Evolutionary conservation across 2,329 filamentous ascomycete species (phyloP), one percentile per base, ranked within the genome.

Genomic region (Arthrobotrys entomopaga): DNA sequence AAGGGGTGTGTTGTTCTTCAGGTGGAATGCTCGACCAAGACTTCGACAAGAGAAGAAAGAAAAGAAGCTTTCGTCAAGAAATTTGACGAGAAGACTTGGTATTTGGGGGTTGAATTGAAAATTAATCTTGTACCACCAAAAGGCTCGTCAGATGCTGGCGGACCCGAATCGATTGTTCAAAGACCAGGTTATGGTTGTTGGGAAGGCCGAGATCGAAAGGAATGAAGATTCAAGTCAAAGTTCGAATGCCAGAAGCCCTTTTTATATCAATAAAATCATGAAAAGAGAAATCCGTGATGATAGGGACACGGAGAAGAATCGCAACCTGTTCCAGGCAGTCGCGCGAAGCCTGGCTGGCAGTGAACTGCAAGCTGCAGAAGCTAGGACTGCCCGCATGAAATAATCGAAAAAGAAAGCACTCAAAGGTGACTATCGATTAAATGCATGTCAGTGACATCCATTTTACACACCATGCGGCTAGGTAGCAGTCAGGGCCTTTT

Each of bases 61-160:
- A 48, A 48, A 42, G 52, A 73, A 66, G 69, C 67, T 73, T 73
- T 73, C 60, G 61, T 48, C 66, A 66, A 66, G 61, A 58, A 57
- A 42, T 64, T n/a, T 15, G 46, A 58, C 61, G 61, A 73, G 56
- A 66, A 63, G 40, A 50, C 56, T 73, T 58, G 56, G 61, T 59
- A 70, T 34, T 34, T 54, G 42, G 2, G 2, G 26, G 49, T 16
- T 52, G 40, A 19, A 24, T 34, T 34, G 29, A 22, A 10, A 34
- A 65, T 42, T 16, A 46, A 16, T 43, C 15, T 26, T 26, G 52
- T 53, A 43, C n/a, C 29, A 61, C 60, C 38, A 60, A 65, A 19
- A 56, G 13, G 42, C 42, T 46, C 10, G 10, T 24, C 40, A 13
- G 46, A 19, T 49, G 53, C 16, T 50, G 42, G 50, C 49, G 34